Base-by-base conservation (phyloP, 805 yeast genomes). In the Wickerhamiella sergipiensis region DNA sequence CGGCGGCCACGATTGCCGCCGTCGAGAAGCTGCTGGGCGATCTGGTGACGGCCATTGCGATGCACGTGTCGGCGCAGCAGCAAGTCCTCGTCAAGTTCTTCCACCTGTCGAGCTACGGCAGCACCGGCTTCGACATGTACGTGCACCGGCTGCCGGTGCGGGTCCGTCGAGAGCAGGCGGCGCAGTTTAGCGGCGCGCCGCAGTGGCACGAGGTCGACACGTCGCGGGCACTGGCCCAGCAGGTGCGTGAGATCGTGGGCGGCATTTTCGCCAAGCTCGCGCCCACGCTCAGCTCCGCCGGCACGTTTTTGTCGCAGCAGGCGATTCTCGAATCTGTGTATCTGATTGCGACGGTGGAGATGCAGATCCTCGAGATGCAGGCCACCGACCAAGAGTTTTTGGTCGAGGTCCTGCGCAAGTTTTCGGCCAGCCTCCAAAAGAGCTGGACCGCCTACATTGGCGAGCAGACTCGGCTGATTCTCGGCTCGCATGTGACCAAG, bases 331-430 rank as follows among this genome's bases (percentile, higher is more conserved):
- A 71, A 31, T 64, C 68, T 15, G 78, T 81, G 0, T 65, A 70
- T 3, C 57, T 77, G 1, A 54, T 74, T 45, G 57, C 71, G 1
- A 62, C 70, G 39, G 56, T 78, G 9, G 81, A 79, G 52, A 57
- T 65, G 23, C 63, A 67, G n/a, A 57, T 65, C 6, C 58, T 57
- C 22, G 60, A 58, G 10, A 60, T 71, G 18, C 73, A 73, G 9
- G 66, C 76, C 8, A 70, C 81, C 1, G 76, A 78, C 61, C 88
- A 82, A 60, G 95, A 85, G 55, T 85, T 74, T 57, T 66, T 75
- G 19, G 68, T 76, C 52, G 71, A 73, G 40, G 69, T 74, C 49
- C 68, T 82, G 54, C 71, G 69, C 31, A 77, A 76, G 53, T 56
- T 80, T 5, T 66, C 70, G n/a, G 78, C 78, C 26, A 76, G 75